Evolutionary conservation across 495 filamentous ascomycete genomes (phyloP), one percentile per base, ranked within the genome.

Genomic region (Hypoxylon intermedium): DNA sequence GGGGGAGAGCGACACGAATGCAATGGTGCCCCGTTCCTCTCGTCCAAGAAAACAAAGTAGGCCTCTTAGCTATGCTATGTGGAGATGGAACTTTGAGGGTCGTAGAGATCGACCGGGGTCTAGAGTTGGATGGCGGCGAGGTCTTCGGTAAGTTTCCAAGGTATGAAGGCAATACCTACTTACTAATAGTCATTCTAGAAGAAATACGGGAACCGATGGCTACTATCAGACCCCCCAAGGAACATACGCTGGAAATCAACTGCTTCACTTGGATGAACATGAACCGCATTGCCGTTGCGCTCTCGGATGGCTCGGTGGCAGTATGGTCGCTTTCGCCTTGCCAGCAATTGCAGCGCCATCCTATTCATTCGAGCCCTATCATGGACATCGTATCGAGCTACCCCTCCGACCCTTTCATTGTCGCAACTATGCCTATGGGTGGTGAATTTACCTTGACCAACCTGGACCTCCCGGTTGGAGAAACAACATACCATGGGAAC

Each of bases 351-450:
- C 72, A 72, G 36, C 73, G 79, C 3, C 69, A 78, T 34, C 64
- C 67, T 13, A 63, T 73, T 38, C 79, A 82, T 53, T 72, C 69
- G 24, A 79, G 69, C 36, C 69, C 72, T 50, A 71, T 82, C 4
- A 70, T 80, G 60, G 78, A 80, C 44, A 76, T 82, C 18, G 73
- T 73, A 55, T 79, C 77, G 9, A 74, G 69, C 23, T 80, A 77
- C 43, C 79, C 79, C 5, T 77, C 79, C 0, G 63, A 75, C 34
- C 77, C 79, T 2, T 77, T 75, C 53, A 42, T 79, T 16, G 57
- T 82, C 33, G 74, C 74, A 41, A 76, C 79, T 5, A 62, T 75
- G 45, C 79, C 79, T 0, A 70, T 80, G 37, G 77, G 77, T 51
- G 79, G 79, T 33, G 72, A 72, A 42, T 67, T 74, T 9, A 77